Conservation (phyloP, 495 filamentous ascomycete species). For the Xylaria venustula region DNA sequence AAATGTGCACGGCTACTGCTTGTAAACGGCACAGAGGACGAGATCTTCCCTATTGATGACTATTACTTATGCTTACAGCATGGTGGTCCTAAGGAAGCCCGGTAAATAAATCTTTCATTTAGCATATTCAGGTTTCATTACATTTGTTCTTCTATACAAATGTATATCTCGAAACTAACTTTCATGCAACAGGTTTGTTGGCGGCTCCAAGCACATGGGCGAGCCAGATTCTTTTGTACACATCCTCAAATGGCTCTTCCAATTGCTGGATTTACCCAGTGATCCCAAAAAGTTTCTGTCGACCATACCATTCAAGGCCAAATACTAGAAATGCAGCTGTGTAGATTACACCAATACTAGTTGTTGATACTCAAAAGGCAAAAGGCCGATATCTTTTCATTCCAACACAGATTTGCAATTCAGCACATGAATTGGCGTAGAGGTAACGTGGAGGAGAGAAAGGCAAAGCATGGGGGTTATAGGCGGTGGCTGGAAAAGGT, state of each 20-base stretch:
- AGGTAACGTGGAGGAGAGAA: too few relatives aligned
- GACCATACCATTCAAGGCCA: slow-evolving; percentile 22
- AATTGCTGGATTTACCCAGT: slow-evolving; percentile 18
- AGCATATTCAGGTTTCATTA: background rate
- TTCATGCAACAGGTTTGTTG: slow-evolving; percentile 10
- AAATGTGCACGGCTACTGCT: slow-evolving; percentile 56
- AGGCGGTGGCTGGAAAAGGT: too few relatives aligned
- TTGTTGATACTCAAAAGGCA: too few relatives aligned
- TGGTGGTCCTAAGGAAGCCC: slow-evolving; percentile 62
- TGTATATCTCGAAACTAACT: background rate
- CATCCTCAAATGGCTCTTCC: slow-evolving; percentile 20
- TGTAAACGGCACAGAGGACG: slow-evolving; percentile 67
- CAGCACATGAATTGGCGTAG: too few relatives aligned
- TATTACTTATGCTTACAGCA: slow-evolving; percentile 57
- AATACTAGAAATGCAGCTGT: background rate
- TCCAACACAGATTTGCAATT: too few relatives aligned
- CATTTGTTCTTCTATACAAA: background rate
- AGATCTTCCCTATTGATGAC: slow-evolving; percentile 72
- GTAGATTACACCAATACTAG: background rate
- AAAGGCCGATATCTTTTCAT: too few relatives aligned
- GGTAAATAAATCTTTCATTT: slow-evolving; percentile 26
- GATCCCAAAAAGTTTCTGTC: slow-evolving; percentile 19
- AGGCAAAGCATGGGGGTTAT: too few relatives aligned
- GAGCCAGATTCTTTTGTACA: slow-evolving; percentile 15
- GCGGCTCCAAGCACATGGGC: slow-evolving; percentile 21